These are phyloP conservation scores for Salix dunnii DNA, from an alignment of 345 rosid genomes.

Conservation along the genomic window DNA sequence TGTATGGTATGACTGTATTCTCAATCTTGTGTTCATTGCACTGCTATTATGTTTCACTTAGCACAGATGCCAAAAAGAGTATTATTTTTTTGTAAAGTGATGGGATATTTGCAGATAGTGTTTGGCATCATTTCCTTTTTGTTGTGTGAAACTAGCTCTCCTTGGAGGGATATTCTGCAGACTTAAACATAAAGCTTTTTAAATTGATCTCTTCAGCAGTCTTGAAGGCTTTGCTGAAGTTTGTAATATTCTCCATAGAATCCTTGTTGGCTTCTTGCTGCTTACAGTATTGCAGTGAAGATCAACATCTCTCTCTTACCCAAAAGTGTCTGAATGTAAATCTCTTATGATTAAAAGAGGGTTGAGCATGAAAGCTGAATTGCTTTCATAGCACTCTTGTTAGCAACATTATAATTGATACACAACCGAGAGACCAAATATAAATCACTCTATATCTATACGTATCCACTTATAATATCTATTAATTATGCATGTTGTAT, in stretches of 20 bases:
- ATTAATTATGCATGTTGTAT: not conserved
- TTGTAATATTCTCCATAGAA: not conserved
- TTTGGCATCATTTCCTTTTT: not conserved
- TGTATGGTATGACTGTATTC: not conserved
- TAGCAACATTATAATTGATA: not conserved
- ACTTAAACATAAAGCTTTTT: not conserved
- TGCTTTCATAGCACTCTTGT: not conserved
- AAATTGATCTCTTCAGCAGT: slow-evolving; percentile 1
- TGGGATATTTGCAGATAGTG: not conserved
- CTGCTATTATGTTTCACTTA: not conserved
- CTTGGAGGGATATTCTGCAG: not conserved
- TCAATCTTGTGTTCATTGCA: not conserved
- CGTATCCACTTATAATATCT: not conserved
- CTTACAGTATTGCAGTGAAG: not conserved
- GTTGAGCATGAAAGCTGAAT: not conserved
- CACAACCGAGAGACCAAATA: not conserved
- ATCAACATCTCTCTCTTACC: not conserved
- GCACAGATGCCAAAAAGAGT: not conserved
- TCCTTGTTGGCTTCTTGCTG: not conserved
- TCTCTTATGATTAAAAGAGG: not conserved
- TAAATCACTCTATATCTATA: not conserved
- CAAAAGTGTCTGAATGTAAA: not conserved
- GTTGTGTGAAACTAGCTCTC: not conserved
- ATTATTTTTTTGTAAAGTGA: not conserved
- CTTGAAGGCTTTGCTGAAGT: not conserved